Conservation (phyloP, 148 eudicot genomes). For the Dianthus caryophyllus region DNA sequence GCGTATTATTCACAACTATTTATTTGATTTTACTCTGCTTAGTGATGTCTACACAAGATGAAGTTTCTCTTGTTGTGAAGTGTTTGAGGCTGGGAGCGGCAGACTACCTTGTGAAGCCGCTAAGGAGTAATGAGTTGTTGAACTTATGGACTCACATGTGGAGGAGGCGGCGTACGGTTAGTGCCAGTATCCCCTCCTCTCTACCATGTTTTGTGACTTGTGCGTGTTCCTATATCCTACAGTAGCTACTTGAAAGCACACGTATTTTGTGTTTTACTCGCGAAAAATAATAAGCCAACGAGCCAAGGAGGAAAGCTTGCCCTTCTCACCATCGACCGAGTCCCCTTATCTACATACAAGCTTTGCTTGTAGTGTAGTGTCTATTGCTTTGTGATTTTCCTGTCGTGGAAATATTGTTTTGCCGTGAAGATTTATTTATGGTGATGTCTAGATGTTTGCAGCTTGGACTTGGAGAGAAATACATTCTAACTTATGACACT, state of each 20-base stretch:
- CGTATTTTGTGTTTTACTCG: slow-evolving; percentile 1
- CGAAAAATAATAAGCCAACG: background rate
- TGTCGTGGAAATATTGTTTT: slow-evolving; percentile 1
- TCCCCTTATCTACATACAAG: no score
- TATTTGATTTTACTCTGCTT: slow-evolving; percentile 1
- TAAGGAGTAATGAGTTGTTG: slow-evolving; percentile 86
- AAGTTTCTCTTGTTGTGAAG: slow-evolving; percentile 87
- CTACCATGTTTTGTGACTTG: slow-evolving; percentile 18
- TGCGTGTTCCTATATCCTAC: slow-evolving; percentile 3
- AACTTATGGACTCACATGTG: slow-evolving; percentile 99
- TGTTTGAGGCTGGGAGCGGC: slow-evolving; percentile 99
- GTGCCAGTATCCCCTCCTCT: slow-evolving; percentile 13
- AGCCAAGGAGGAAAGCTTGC: no score
- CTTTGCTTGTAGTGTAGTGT: background rate
- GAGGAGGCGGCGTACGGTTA: slow-evolving; percentile 85
- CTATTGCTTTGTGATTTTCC: background rate
- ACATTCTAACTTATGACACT: slow-evolving; percentile 64
- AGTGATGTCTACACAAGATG: slow-evolving; percentile 99
- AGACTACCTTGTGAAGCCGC: slow-evolving; percentile 95
- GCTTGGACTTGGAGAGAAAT: slow-evolving; percentile 94
- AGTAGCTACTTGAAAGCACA: background rate
- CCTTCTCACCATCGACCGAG: no score
- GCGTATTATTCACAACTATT: slow-evolving; percentile 6
- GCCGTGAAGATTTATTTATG: slow-evolving; percentile 9
- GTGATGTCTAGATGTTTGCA: slow-evolving; percentile 31